Percentiles rank a stretch among this genome's conserved stretches.
Conservation (phyloP, 2,329 filamentous ascomycete genomes). For the Nemania sp. region DNA sequence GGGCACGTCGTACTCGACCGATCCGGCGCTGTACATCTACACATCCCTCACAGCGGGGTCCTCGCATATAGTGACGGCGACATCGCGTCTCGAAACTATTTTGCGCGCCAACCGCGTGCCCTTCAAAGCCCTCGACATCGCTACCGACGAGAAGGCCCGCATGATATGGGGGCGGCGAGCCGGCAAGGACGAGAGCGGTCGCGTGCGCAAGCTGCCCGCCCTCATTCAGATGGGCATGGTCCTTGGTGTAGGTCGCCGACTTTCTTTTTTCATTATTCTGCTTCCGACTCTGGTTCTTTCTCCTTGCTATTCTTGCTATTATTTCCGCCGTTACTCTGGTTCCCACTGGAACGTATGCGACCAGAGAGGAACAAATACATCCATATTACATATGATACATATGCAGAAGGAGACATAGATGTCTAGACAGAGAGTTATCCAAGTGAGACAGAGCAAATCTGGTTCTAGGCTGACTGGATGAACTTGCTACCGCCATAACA, state of each 20-base stretch:
- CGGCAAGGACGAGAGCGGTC: slow-evolving; percentile 67
- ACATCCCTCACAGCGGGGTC: slow-evolving; percentile 95
- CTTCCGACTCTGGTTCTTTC: background rate
- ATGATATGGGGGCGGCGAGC: slow-evolving; percentile 86
- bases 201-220: slow-evolving; percentile 77
- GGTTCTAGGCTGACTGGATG: slow-evolving; percentile 11
- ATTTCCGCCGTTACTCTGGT: too few relatives aligned
- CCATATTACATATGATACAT: too few relatives aligned
- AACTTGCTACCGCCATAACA: slow-evolving; percentile 42
- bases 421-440: too few relatives aligned
- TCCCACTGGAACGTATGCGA: too few relatives aligned
- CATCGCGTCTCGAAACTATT: slow-evolving; percentile 93
- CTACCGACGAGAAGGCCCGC: slow-evolving; percentile 84
- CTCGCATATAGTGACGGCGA: slow-evolving; percentile 94
- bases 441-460: too few relatives aligned
- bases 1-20: slow-evolving; percentile 54
- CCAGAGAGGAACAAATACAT: too few relatives aligned
- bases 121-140: slow-evolving; percentile 89
- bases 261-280: background rate
- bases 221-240: slow-evolving; percentile 86
- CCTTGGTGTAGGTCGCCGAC: slow-evolving; percentile 69
- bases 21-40: slow-evolving; percentile 86
- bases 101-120: slow-evolving; percentile 92
- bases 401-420: too few relatives aligned
- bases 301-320: too few relatives aligned